These are phyloP conservation scores for Pythium sukuiense DNA, from an alignment of 352 stramenopile species.

Conservation along the genomic window DNA sequence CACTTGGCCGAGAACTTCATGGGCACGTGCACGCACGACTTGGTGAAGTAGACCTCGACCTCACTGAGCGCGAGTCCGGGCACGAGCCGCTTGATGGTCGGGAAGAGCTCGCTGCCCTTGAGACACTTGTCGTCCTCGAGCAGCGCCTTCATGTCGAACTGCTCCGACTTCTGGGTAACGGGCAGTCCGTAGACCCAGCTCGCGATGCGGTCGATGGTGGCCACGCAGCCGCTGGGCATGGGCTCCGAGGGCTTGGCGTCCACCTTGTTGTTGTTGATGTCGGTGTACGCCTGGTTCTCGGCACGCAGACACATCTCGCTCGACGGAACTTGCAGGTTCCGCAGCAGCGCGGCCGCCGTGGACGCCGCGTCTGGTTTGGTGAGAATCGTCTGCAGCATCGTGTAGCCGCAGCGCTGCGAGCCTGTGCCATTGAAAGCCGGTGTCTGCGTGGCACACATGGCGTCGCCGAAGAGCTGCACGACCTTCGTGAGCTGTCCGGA, in stretches of 20 bases:
- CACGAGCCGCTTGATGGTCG: slow-evolving; percentile 40
- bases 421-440: slow-evolving; percentile 36
- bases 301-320: slow-evolving; percentile 53
- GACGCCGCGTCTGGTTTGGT: slow-evolving; percentile 33
- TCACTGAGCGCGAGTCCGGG: slow-evolving; percentile 29
- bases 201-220: slow-evolving; percentile 46
- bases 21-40: slow-evolving; percentile 49
- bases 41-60: slow-evolving; percentile 38
- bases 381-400: slow-evolving; percentile 40
- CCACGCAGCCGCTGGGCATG: slow-evolving; percentile 44
- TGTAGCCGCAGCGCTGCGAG: slow-evolving; percentile 56
- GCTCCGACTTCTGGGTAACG: slow-evolving; percentile 28
- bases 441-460: slow-evolving; percentile 53
- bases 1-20: slow-evolving; percentile 56
- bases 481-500: slow-evolving; percentile 58
- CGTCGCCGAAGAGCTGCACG: slow-evolving; percentile 49
- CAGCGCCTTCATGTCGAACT: slow-evolving; percentile 39
- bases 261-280: slow-evolving; percentile 37
- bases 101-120: slow-evolving; percentile 41
- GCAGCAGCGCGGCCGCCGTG: slow-evolving; percentile 36
- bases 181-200: slow-evolving; percentile 48
- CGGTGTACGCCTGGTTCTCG: slow-evolving; percentile 47
- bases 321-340: slow-evolving; percentile 49
- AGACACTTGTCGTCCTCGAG: slow-evolving; percentile 44
- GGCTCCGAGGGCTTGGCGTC: slow-evolving; percentile 20